Conservation (phyloP, 331 rosid species). For the Quercus phellos region DNA sequence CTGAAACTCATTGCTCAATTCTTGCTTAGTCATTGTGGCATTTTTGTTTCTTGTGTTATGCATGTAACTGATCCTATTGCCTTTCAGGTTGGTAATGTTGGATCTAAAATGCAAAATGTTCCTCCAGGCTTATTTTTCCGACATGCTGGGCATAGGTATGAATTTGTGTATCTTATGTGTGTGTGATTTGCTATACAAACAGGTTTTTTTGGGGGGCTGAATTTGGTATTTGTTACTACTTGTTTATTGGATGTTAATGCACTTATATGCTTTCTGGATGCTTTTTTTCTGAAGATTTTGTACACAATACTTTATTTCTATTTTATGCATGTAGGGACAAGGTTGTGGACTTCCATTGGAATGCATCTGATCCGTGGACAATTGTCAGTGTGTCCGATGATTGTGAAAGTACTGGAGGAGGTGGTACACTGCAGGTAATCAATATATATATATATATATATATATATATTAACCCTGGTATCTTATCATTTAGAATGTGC, state of each 20-base stretch:
- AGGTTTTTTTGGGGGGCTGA: neutral
- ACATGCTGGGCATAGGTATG: slow-evolving; percentile 85
- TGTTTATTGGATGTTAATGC: neutral
- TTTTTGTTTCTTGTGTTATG: neutral
- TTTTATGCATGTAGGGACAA: slow-evolving; percentile 54
- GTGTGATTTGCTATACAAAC: neutral
- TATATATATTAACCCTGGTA: neutral
- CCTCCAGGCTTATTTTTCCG: slow-evolving; percentile 70
- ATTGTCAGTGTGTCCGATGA: slow-evolving; percentile 81
- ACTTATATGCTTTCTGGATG: neutral
- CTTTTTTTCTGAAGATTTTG: neutral
- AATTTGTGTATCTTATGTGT: neutral
- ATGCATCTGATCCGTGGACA: slow-evolving; percentile 78
- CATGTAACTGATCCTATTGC: neutral
- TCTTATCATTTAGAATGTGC: neutral
- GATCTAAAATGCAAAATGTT: slow-evolving; percentile 29
- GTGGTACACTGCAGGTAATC: slow-evolving; percentile 50
- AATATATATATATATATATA: too few species aligned
- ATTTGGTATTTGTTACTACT: neutral
- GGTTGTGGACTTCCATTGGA: slow-evolving; percentile 84
- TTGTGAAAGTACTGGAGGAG: slow-evolving; percentile 68
- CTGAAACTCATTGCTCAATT: neutral
- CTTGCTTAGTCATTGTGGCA: neutral
- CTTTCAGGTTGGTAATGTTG: slow-evolving; percentile 52
- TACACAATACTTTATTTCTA: neutral